Evolutionary conservation across 441 rosid genomes (phyloP), one percentile per base, ranked within the genome.

Genomic region (Kokia cookei): DNA sequence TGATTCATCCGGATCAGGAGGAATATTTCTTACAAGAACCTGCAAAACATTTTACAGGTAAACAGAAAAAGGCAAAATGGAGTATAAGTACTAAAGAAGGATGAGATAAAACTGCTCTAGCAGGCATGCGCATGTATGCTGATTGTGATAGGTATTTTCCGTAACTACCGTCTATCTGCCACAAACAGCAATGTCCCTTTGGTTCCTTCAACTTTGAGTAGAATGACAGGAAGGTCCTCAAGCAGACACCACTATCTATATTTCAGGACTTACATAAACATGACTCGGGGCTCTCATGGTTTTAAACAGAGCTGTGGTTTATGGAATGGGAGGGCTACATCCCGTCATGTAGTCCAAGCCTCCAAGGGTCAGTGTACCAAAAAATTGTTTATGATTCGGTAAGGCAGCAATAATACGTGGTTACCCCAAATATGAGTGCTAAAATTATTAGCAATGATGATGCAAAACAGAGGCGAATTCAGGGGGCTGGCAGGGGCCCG

Each of bases 1-100:
- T 63, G 97, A 89, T 84, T 92, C 98, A 80, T 92, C 97, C 11
- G 97, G 89, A 87, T 94, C 98, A 55, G 97, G 96, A 76, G 97
- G 98, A 81, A 94, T 91, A 87, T 91, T 92, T 82, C 96, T 82
- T 68, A 92, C 97, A 32, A 94, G 92, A 82, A 94, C 97, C 98
- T 94, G 82, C 76, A 77, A 48, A 80, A 68, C 37, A 68, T n/a
- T 54, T 64, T 50, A 69, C 22, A 55, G 48, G 68, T 50, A 63
- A 45, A 26, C 15, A 11, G 13, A 37, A 62, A 10, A 48, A 51
- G 64, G 11, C 9, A 12, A 45, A 65, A 65, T 43, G 19, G 15
- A 24, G 45, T 55, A 19, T 6, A 53, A 74, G 32, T 45, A 37
- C 1, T 13, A 43, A 75, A 14, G 4, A 1, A n/a, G 58, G 14